Evolutionary conservation across 495 filamentous ascomycete genomes (phyloP), one percentile per base, ranked within the genome.

Genomic region (Neurospora sp.): DNA sequence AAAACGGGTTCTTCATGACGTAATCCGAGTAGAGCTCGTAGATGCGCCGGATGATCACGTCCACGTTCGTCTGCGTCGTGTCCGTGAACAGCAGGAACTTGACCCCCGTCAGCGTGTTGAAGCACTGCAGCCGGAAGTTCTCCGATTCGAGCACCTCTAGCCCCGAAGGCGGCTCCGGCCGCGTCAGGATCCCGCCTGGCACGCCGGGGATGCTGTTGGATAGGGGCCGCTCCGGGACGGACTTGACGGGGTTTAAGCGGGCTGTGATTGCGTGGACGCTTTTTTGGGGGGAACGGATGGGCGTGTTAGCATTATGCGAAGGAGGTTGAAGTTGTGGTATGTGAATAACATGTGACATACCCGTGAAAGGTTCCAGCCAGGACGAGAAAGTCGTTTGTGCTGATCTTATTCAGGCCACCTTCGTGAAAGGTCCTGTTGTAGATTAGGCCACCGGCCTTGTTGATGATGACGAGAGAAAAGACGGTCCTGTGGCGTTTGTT

Each of bases 1-100:
- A 98, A 79, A 99, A 99, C 11, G 96, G 96, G 82, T 98, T 99
- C 86, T 98, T 98, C 94, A 97, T 97, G 77, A 98, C 96, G 82
- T 92, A 98, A 83, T 99, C 96, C 40, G 92, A 89, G 83, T 98
- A 99, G 70, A 98, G 83, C 82, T 98, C 96, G 82, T 99, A 98
- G 70, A 98, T 89, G 80, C 89, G 91, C 76, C 88, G 86, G 77
- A 96, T 89, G 46, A 95, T 89, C 10, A 87, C 84, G 77, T 98
- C 96, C 37, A 96, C 89, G 80, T 96, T 96, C 71, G 90, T 88
- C 82, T 97, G 95, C 73, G 92, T 87, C 35, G 94, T 95, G 80
- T 97, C 94, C 46, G 96, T 97, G 78, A 99, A 97, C 23, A 99
- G 84, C 71, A 99, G 85, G 80, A 99, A 98, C 82, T 99, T 99